These are phyloP conservation scores for Entomophthora muscae DNA, from an alignment of 371 early-diverging fungal genomes.

Conservation along the genomic window DNA sequence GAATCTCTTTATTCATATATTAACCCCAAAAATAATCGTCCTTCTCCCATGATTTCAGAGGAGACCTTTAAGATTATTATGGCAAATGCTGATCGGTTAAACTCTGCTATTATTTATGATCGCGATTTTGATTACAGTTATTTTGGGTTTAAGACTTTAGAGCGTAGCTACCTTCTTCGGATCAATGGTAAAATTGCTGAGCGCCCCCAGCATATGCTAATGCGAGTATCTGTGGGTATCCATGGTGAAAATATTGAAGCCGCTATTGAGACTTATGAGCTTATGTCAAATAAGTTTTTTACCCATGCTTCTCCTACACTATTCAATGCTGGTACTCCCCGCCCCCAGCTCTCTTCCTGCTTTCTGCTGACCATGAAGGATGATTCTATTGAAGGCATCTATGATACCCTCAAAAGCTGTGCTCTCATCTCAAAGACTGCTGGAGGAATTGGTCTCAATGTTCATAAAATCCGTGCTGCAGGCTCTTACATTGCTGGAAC, in stretches of 20 bases:
- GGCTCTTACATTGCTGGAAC: conserved; percentile 96
- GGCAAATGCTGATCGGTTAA: conserved; percentile 62
- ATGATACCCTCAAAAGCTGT: conserved; percentile 91
- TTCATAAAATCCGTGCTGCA: conserved; percentile 89
- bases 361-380: conserved; percentile 93
- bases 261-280: conserved; percentile 92
- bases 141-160: conserved; percentile 98
- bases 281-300: conserved; percentile 89
- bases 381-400: conserved; percentile 97
- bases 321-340: conserved; percentile 95
- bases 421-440: conserved; percentile 97
- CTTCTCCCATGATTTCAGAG: conserved; percentile 74
- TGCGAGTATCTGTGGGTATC: conserved; percentile 97
- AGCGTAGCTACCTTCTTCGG: conserved; percentile 87
- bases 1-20: conserved; percentile 67
- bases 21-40: conserved; percentile 78
- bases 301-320: conserved; percentile 98
- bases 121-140: conserved; percentile 95
- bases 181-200: conserved; percentile 76
- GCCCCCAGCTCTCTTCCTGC: conserved; percentile 92
- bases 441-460: conserved; percentile 96
- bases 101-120: conserved; percentile 85
- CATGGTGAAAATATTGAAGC: conserved; percentile 86
- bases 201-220: conserved; percentile 97
- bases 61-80: conserved; percentile 49